phyloP scores from a whole-genome alignment of 495 filamentous ascomycete species.

The Trichoderma parareesei region DNA sequence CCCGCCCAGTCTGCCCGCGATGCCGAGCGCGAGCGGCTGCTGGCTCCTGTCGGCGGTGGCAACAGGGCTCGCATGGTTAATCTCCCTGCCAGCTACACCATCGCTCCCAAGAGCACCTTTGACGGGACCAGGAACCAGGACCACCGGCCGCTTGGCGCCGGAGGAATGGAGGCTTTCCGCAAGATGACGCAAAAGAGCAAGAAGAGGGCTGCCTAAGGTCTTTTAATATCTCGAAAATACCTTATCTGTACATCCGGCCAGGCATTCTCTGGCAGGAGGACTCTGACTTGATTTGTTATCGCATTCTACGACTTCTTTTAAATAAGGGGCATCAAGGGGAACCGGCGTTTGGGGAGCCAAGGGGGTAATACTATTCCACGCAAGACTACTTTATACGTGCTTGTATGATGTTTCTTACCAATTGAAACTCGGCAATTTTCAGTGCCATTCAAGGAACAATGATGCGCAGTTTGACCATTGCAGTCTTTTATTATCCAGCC shows the following conservation, averaged over 20 bases:
- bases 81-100: conserved; percentile 67
- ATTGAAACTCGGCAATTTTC: too few relatives aligned
- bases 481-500: too few relatives aligned
- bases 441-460: too few relatives aligned
- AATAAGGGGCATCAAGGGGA: too few relatives aligned
- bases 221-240: too few relatives aligned
- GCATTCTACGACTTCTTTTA: too few relatives aligned
- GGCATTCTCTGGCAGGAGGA: not conserved
- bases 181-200: conserved; percentile 69
- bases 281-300: too few relatives aligned
- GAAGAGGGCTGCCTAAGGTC: conserved; percentile 31
- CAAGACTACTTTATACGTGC: too few relatives aligned
- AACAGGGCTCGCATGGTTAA: conserved; percentile 68
- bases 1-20: conserved; percentile 41
- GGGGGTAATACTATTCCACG: too few relatives aligned
- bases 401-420: too few relatives aligned
- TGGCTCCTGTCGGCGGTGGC: conserved; percentile 56
- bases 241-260: not conserved
- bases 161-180: conserved; percentile 72
- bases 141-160: conserved; percentile 57
- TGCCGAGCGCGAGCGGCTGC: conserved; percentile 57
- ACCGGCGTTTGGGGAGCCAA: too few relatives aligned
- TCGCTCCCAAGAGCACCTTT: conserved; percentile 61
- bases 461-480: too few relatives aligned
- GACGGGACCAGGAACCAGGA: conserved; percentile 30